These are phyloP conservation scores for Talaromyces piceae DNA, from an alignment of 2,329 filamentous ascomycete genomes.

Conservation along the genomic window DNA sequence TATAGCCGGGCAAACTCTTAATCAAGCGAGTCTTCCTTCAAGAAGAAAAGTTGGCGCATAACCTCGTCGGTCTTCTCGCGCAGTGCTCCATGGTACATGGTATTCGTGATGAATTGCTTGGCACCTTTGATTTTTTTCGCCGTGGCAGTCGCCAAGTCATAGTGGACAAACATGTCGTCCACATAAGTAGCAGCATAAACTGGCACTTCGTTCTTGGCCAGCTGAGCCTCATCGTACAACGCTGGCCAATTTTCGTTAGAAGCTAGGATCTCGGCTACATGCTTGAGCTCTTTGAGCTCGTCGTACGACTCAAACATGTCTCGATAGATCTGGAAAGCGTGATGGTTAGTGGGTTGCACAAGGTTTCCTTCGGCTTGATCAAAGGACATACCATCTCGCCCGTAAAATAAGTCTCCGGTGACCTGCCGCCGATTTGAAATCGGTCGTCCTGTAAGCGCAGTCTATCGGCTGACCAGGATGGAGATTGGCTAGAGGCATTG, in stretches of 20 bases:
- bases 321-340: conserved; percentile 54
- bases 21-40: conserved; percentile 64
- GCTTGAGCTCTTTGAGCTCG: conserved; percentile 62
- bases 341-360: background rate
- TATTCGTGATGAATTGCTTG: conserved; percentile 78
- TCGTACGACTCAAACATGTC: conserved; percentile 76
- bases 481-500: conserved; percentile 41
- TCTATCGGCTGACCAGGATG: conserved; percentile 65
- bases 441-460: conserved; percentile 26
- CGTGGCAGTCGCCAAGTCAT: conserved; percentile 63
- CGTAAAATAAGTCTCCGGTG: conserved; percentile 64
- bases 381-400: conserved; percentile 65
- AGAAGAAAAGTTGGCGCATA: conserved; percentile 63
- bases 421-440: conserved; percentile 40
- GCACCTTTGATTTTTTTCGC: conserved; percentile 65
- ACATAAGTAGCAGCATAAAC: conserved; percentile 77
- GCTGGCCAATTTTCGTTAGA: conserved; percentile 60
- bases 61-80: conserved; percentile 68
- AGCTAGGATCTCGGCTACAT: conserved; percentile 66
- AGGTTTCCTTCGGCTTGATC: background rate
- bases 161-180: conserved; percentile 91
- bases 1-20: conserved; percentile 22
- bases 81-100: conserved; percentile 79
- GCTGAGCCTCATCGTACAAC: conserved; percentile 67
- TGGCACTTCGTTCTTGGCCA: conserved; percentile 71